Conservation (phyloP, 768 basidiomycete genomes). For the Podaxis pistillaris region DNA sequence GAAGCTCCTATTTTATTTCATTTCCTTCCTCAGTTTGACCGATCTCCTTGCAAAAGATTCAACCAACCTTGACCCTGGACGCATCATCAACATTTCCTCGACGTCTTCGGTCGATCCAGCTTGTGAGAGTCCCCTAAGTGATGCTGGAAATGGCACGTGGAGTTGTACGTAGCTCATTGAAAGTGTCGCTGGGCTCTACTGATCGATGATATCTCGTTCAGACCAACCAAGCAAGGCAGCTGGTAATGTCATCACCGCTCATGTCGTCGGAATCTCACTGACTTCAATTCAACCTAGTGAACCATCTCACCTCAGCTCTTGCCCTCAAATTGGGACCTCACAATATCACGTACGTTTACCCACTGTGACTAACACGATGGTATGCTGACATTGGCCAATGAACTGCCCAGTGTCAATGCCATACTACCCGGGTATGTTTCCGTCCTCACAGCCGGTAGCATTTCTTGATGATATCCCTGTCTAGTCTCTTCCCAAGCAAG, state of each 20-base stretch:
- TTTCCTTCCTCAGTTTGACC: constrained; percentile 38
- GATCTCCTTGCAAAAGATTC: constrained; percentile 67
- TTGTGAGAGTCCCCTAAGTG: constrained; percentile 50
- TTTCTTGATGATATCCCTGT: not conserved
- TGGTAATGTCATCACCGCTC: constrained; percentile 27
- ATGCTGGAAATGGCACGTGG: constrained; percentile 66
- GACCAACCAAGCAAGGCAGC: constrained; percentile 87
- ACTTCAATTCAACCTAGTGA: constrained; percentile 40
- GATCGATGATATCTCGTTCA: constrained; percentile 24
- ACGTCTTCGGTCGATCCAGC: constrained; percentile 53
- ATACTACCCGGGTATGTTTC: constrained; percentile 69
- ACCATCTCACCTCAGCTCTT: constrained; percentile 74
- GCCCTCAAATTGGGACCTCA: constrained; percentile 60
- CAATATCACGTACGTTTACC: constrained; percentile 64
- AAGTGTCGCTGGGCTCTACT: not conserved
- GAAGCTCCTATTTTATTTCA: not conserved
- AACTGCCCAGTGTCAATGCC: constrained; percentile 64
- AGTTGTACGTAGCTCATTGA: constrained; percentile 54
- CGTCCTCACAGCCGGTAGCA: not conserved
- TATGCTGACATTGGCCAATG: not conserved
- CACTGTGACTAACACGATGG: not conserved
- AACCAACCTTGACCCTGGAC: constrained; percentile 60
- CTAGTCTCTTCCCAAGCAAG: constrained; percentile 69
- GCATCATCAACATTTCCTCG: constrained; percentile 84
- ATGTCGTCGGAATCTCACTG: not conserved